phyloP scores from a whole-genome alignment of 345 rosid genomes.

The Garcia nutans region DNA sequence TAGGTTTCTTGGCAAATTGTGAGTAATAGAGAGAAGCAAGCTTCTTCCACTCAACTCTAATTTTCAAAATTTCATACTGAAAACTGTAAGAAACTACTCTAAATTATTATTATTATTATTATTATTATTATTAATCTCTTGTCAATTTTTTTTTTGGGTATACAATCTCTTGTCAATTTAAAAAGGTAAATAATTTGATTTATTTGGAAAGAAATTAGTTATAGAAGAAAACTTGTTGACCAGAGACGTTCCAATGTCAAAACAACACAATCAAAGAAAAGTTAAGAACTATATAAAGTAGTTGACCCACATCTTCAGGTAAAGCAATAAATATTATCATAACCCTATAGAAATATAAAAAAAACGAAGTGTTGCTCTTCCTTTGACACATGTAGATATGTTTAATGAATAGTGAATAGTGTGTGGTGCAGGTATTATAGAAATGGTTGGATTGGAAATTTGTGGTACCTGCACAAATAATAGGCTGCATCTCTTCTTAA shows the following conservation, averaged over 20 bases:
- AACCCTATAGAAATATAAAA: background rate
- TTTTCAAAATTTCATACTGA: too few species aligned
- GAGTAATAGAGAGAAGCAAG: background rate
- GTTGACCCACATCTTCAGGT: constrained; percentile 21
- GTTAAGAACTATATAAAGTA: constrained; percentile 4
- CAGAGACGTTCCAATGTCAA: background rate
- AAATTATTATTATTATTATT: too few species aligned
- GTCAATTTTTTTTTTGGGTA: too few species aligned
- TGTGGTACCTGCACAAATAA: too few species aligned
- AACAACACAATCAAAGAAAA: background rate
- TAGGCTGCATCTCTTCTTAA: too few species aligned
- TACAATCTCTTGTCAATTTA: too few species aligned
- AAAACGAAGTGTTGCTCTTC: background rate
- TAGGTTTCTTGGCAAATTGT: background rate
- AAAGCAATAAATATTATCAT: too few species aligned
- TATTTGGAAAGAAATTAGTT: background rate
- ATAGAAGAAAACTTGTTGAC: background rate
- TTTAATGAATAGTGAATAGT: background rate
- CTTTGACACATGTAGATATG: background rate
- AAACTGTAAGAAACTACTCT: too few species aligned
- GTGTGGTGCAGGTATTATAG: background rate
- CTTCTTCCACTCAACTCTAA: background rate
- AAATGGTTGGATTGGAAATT: too few species aligned
- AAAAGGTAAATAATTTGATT: too few species aligned
- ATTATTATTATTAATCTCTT: too few species aligned